Conservation (phyloP, 202 grass and related monocot species). For the Panicum virgatum region DNA sequence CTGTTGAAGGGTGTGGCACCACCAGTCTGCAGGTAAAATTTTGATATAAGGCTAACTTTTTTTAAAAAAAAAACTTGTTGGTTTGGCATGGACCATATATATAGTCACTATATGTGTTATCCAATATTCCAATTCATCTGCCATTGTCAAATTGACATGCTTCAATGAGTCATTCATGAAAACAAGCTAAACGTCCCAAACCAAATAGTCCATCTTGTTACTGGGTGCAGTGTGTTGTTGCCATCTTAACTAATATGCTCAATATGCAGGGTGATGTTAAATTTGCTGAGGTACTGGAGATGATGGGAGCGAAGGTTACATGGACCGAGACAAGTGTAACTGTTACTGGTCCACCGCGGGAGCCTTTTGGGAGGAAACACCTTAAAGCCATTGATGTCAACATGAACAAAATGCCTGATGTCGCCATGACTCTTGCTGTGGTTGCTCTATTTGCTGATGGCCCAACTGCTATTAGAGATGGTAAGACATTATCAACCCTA, state of each 20-base stretch:
- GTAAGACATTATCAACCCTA: constrained; percentile 38
- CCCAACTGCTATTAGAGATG: constrained; percentile 94
- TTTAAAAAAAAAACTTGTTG: background rate
- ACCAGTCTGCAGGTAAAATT: constrained; percentile 84
- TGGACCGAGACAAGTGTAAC: constrained; percentile 97
- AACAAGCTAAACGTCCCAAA: background rate
- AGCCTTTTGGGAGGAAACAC: constrained; percentile 72
- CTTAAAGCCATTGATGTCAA: constrained; percentile 92
- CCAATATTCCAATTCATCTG: background rate
- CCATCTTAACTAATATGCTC: background rate
- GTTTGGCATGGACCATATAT: background rate
- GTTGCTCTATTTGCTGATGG: constrained; percentile 96
- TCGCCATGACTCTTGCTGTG: constrained; percentile 90
- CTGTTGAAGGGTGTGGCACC: constrained; percentile 91
- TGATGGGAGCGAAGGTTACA: constrained; percentile 96
- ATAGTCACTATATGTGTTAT: background rate
- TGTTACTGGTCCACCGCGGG: constrained; percentile 75
- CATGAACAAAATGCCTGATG: constrained; percentile 99
- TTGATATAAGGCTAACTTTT: background rate
- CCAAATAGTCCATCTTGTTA: background rate
- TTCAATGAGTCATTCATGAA: constrained; percentile 6
- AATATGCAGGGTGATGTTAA: constrained; percentile 89
- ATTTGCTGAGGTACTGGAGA: constrained; percentile 95
- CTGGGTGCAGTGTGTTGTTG: background rate
- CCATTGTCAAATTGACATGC: constrained; percentile 3